Evolutionary conservation across 2,329 filamentous ascomycete genomes (phyloP).

Genomic region (Fusarium paranaense): DNA sequence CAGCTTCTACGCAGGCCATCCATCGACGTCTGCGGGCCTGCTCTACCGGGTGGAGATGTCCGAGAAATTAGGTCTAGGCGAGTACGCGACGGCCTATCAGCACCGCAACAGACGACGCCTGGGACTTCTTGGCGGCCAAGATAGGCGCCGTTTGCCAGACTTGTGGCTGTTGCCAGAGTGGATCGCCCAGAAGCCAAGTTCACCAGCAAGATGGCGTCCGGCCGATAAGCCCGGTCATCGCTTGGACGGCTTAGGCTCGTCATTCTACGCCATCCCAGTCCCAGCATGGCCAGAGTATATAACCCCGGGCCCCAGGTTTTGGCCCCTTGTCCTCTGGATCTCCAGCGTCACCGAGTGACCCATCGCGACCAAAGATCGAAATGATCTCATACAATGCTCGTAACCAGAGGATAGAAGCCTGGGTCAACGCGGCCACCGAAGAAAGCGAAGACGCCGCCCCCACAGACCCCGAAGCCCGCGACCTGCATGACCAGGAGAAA

Average conservation of each 20-base stretch:
- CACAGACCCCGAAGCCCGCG: constrained; percentile 42
- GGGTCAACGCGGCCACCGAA: constrained; percentile 34
- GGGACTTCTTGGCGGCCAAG: constrained; percentile 36
- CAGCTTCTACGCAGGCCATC: constrained; percentile 25
- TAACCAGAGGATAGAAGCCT: constrained; percentile 43
- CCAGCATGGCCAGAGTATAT: constrained; percentile 39
- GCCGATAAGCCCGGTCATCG: constrained; percentile 27
- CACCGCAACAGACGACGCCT: constrained; percentile 9
- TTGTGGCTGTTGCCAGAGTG: constrained; percentile 42
- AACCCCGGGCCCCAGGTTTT: constrained; percentile 33
- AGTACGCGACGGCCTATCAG: constrained; percentile 40
- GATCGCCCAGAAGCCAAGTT: constrained; percentile 37
- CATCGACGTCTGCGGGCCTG: constrained; percentile 24
- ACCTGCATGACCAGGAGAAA: constrained; percentile 46
- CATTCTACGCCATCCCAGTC: constrained; percentile 37
- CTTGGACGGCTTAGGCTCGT: constrained; percentile 30
- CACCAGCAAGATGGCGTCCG: constrained; percentile 33
- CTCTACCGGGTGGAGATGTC: constrained; percentile 32
- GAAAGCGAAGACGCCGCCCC: constrained; percentile 40
- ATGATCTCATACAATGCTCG: constrained; percentile 42
- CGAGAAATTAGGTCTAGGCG: constrained; percentile 20
- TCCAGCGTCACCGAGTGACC: constrained; percentile 40
- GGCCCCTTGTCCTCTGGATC: constrained; percentile 16
- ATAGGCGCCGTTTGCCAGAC: constrained; percentile 34
- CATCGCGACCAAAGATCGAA: constrained; percentile 34